These are phyloP conservation scores for Lepidium aucheri DNA, from an alignment of 345 rosid genomes.

Conservation along the genomic window DNA sequence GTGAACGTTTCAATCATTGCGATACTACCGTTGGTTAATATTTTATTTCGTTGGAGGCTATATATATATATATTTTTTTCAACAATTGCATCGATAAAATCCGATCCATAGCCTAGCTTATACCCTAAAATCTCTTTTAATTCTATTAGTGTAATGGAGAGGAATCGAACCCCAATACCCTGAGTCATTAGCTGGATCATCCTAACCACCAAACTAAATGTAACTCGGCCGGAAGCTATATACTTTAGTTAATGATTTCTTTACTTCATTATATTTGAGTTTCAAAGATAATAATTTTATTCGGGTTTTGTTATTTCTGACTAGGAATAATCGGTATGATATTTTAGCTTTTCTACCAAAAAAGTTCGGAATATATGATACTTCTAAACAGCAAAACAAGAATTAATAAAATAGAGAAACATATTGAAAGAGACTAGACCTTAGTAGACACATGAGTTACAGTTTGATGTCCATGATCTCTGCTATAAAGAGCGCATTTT, in stretches of 20 bases:
- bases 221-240: not conserved
- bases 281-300: not conserved
- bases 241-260: not conserved
- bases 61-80: too few species aligned
- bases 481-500: not conserved
- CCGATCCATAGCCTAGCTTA: too few species aligned
- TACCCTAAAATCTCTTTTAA: too few species aligned
- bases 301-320: not conserved
- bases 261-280: not conserved
- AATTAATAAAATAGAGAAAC: not conserved
- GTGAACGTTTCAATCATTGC: too few species aligned
- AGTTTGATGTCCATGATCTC: not conserved
- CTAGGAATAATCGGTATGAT: not conserved
- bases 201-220: too few species aligned
- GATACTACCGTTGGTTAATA: not conserved
- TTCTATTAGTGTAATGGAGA: too few species aligned
- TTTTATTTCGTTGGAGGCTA: not conserved
- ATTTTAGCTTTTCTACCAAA: not conserved
- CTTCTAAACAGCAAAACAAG: not conserved
- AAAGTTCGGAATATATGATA: slow-evolving; percentile 6
- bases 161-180: too few species aligned
- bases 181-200: too few species aligned
- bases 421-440: slow-evolving; percentile 15
- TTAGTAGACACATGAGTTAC: not conserved
- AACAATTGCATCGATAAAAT: too few species aligned